Base-by-base conservation (phyloP, 768 basidiomycete genomes). In the Mrakia gelida region DNA sequence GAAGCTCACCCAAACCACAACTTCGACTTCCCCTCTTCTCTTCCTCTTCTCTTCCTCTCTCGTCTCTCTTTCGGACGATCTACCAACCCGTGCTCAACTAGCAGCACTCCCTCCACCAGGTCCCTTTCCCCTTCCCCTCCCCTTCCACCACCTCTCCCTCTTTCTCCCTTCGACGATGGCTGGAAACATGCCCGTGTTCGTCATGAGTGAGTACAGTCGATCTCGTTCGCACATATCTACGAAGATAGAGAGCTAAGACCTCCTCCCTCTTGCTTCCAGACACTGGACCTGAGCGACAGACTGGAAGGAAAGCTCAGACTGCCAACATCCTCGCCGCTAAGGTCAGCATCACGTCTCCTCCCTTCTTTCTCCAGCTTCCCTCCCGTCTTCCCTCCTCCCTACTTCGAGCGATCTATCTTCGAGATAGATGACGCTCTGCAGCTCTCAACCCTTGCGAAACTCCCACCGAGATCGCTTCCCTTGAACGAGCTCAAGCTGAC, bases 251-350 rank as follows among this genome's bases (percentile, higher is more conserved):
- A 21, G 38, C 67, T 41, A n/a, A n/a, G 10, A 41, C n/a, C 38
- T n/a, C 45, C 56, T 16, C 61, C 92, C 93, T 82, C 15, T 91
- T 93, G 45, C 15, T 92, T 92, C 90, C 92, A 97, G 95, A 97
- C 87, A 89, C 94, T 75, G 93, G 92, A 81, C 95, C 95, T 32
- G 94, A 97, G 85, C 88, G 95, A 84, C 93, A 95, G 85, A 91
- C 92, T 32, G 95, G 95, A 68, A 88, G 95, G 80, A 98, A 96
- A 86, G 96, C 96, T 0, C 95, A 97, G 86, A 91, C 92, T 79
- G 95, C 94, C 54, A 98, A 98, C 84, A 98, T 98, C 86, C 94
- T 92, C 1, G 95, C 96, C 13, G 95, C 95, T 71, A 98, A 98
- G 89, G 94, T 94, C 62, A 75, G 88, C 71, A 52, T 77, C 30